Base-by-base conservation (phyloP, 2,329 filamentous ascomycete species). In the Ciborinia camelliae region DNA sequence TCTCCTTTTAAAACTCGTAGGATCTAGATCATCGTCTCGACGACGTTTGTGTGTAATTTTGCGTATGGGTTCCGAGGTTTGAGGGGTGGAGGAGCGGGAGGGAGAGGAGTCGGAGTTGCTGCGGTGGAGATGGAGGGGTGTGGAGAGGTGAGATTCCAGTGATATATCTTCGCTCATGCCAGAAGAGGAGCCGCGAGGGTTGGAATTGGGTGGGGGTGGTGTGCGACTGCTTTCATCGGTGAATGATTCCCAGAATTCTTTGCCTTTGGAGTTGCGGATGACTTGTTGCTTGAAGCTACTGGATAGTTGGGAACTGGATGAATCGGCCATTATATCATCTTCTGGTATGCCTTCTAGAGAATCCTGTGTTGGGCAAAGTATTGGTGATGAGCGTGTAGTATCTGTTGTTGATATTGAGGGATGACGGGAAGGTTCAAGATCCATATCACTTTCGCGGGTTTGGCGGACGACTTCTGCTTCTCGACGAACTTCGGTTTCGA, bases 381-480 rank as follows among this genome's bases (percentile, higher is more conserved):
- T 87, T 0, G 90, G 90, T 9, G 90, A 92, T 0, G 89, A 90
- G 43, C 88, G 82, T 80, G 62, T 48, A 15, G 48, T 62, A 14
- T 63, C 54, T 0, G 78, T 70, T 71, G 83, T 80, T 80, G 65
- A 82, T 73, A 62, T 81, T 76, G 55, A 82, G 74, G 14, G 77
- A 76, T 69, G 79, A 73, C 75, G 70, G 43, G 74, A 74, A 35
- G 76, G 79, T 64, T 85, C 84, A 18, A 87, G 78, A 57, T 87
- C 86, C 68, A 88, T 84, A 72, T 97, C 93, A 71, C 89, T 94
- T 76, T 98, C 95, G 50, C 92, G 90, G 35, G 98, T 93, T 77
- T 97, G 95, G 59, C 92, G 90, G 68, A 99, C 92, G 6, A 98
- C 95, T 77, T 98, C 94, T 45, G 94, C 92, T 80, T 99, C 95